Base-by-base conservation (phyloP, 257 asterid genomes). In the Coffea canephora region DNA sequence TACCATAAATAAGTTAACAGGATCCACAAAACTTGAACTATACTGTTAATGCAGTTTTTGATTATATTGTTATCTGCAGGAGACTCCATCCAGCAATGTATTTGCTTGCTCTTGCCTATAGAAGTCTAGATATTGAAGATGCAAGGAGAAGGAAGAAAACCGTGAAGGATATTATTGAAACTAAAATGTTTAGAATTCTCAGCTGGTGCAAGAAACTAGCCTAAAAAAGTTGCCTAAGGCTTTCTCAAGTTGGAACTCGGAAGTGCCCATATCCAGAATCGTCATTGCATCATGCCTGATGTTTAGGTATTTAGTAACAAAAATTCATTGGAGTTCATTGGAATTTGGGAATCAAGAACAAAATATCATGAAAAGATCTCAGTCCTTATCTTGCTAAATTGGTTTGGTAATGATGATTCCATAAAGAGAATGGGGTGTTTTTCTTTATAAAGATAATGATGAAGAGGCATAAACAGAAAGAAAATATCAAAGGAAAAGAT, bases 11-110 rank as follows among this genome's bases (percentile, higher is more conserved):
- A 25, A 72, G 16, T 43, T 23, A 50, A 21, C 45, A 27, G 45
- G 25, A 50, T 52, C 5, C 4, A 7, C 41, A 57, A 43, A 23
- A 18, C 68, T 27, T 31, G 31, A 23, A 54, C 21, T 59, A 9
- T 74, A 50, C 77, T 16, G 19, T 8, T 73, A 67, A 64, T 82
- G 23, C 79, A 39, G 66, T 82, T 76, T 67, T 18, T 79, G 71
- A 71, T 78, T 78, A 54, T 79, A 65, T 57, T 84, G 52, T 71
- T 66, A 19, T 79, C 52, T 88, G 88, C 97, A 95, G 99, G 94
- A 93, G 91, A 87, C 93, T 95, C 78, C 98, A 92, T 84, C 99
- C 99, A 77, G 98, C 98, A 55, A 83, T 95, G 80, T 93, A 95
- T 88, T 87, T 95, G 90, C 94, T 95, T 83, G 85, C 92, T 81